A percentile compares a stretch with the other conserved stretches of the same genome.
phyloP scores from a whole-genome alignment of 2,329 filamentous ascomycete genomes.

The Phyllosticta capitalensis region DNA sequence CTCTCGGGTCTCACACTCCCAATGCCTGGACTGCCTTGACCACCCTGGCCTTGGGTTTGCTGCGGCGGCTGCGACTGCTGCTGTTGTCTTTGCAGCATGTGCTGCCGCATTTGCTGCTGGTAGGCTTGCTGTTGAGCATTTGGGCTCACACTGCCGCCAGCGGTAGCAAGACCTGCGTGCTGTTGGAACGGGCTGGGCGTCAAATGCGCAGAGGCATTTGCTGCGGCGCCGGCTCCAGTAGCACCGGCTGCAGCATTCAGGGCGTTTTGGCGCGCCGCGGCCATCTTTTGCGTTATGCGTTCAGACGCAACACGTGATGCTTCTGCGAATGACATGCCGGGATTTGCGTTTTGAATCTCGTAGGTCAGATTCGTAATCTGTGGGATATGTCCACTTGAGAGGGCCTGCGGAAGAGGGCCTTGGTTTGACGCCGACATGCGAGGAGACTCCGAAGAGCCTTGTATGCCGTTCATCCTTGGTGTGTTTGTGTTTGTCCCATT shows the following conservation, averaged over 20 bases:
- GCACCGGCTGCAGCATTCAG: constrained; percentile 24
- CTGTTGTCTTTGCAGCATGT: constrained; percentile 27
- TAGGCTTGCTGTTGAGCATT: constrained; percentile 14
- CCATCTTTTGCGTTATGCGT: constrained; percentile 5
- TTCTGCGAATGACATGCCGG: not conserved
- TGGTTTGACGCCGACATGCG: constrained; percentile 2
- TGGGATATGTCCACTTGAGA: constrained; percentile 10
- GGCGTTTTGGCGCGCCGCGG: constrained; percentile 14
- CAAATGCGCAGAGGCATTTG: not conserved
- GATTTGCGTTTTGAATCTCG: constrained; percentile 7
- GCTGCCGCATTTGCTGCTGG: constrained; percentile 27
- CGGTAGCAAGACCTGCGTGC: constrained; percentile 2
- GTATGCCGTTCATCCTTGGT: constrained; percentile 6
- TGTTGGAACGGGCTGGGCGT: constrained; percentile 9
- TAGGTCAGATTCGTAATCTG: constrained; percentile 8
- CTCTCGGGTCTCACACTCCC: constrained; percentile 18
- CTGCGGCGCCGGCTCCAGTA: not conserved
- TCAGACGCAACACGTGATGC: constrained; percentile 6
- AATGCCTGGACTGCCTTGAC: constrained; percentile 13
- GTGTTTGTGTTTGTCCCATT: not conserved
- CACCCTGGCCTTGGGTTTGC: not conserved
- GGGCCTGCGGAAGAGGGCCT: constrained; percentile 2
- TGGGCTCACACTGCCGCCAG: constrained; percentile 9
- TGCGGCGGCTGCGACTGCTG: constrained; percentile 17
- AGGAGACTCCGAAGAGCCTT: constrained; percentile 5